Conservation (phyloP, 2,329 filamentous ascomycete species). For the Diaporthe capsici region DNA sequence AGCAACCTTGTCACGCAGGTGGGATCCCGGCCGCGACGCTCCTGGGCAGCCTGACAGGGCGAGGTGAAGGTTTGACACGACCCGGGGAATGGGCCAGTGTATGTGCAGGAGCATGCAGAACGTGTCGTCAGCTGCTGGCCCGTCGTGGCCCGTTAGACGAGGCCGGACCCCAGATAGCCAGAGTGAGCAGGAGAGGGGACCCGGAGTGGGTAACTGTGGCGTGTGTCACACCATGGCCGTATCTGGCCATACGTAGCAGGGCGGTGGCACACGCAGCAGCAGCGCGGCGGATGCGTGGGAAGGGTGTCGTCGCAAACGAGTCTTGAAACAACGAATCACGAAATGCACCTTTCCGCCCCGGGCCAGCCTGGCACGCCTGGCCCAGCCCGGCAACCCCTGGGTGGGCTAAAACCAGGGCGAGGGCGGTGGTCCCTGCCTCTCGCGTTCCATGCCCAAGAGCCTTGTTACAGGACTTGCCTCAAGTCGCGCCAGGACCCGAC, state of each 20-base stretch:
- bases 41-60: constrained; percentile 14
- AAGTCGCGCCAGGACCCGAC: constrained; percentile 52
- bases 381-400: constrained; percentile 29
- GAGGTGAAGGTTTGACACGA: constrained; percentile 12
- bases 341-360: constrained; percentile 28
- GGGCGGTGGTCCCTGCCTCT: constrained; percentile 13
- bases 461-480: constrained; percentile 56
- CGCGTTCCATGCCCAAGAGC: constrained; percentile 35
- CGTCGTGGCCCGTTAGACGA: not conserved
- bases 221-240: constrained; percentile 25
- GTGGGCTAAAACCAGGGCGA: constrained; percentile 31
- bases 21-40: constrained; percentile 7
- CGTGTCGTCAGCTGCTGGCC: not conserved
- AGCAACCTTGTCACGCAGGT: not conserved
- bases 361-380: constrained; percentile 18
- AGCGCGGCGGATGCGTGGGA: constrained; percentile 2
- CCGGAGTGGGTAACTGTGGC: not conserved
- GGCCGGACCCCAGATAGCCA: not conserved
- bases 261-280: not conserved
- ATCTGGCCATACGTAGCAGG: constrained; percentile 3
- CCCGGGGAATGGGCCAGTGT: constrained; percentile 5
- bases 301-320: constrained; percentile 15
- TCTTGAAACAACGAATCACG: constrained; percentile 40
- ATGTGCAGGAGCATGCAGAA: not conserved
- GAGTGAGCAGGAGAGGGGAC: not conserved